Evolutionary conservation across 1,284 basidiomycete genomes (phyloP), one percentile per base, ranked within the genome.

Genomic region (Pseudozyma hubeiensis): DNA sequence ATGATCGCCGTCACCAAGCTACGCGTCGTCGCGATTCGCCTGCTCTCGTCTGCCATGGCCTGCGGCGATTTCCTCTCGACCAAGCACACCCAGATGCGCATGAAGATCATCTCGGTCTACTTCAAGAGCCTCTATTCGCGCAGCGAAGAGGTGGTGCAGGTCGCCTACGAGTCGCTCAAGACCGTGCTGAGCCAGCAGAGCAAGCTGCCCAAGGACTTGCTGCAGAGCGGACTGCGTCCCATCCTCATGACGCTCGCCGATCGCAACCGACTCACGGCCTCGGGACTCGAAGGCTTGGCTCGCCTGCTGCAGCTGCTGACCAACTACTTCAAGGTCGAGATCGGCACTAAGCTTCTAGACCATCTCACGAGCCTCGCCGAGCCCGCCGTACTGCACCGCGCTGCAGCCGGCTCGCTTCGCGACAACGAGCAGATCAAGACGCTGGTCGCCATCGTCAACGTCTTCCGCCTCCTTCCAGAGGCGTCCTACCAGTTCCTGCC

Each of bases 311-410:
- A 97, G 85, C 88, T 99, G 7, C 86, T 99, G 59, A 97, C 95
- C 49, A 98, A 97, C 84, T 99, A 99, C 86, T 99, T 99, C 90
- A 99, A 99, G 85, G 96, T 99, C 45, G 97, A 99, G 86, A 99
- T 99, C 76, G 97, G 97, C 9, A 90, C 93, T 85, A 99, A 99
- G 86, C 89, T 99, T 8, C 88, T 99, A 16, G 95, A 98, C 80
- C 97, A 99, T 85, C 75, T 84, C 46, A 66, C 77, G 41, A 73
- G 68, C 19, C 71, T 84, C 16, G 79, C 81, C 4, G 76, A 83
- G 39, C 79, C 79, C 1, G 64, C 70, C 11, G 70, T 75, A 40
- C 69, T 84, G 39, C 77, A 75, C 35, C 70, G 75, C 19, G 81
- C 81, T 13, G 75, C 79, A 6, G 67, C 51, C n/a, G 80, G 80